These are phyloP conservation scores for Mycosphaerella sp. DNA, from an alignment of 2,329 filamentous ascomycete species.

Conservation along the genomic window DNA sequence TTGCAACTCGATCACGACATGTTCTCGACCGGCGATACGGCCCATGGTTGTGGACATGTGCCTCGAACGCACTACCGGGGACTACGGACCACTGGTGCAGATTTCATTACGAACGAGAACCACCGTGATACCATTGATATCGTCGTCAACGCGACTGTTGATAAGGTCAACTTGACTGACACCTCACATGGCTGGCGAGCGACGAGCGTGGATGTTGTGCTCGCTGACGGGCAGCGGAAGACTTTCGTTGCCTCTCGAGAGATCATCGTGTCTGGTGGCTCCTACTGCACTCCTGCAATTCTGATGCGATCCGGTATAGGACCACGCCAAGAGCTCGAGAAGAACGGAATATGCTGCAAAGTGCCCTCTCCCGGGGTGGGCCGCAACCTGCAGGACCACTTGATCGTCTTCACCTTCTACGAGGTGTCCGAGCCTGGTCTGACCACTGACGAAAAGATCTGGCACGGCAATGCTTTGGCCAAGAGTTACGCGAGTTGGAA, in stretches of 20 bases:
- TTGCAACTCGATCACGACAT: conserved; percentile 23
- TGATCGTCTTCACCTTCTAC: conserved; percentile 48
- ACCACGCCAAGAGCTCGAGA: conserved; percentile 35
- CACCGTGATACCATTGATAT: conserved; percentile 43
- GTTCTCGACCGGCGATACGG: conserved; percentile 38
- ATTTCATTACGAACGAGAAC: conserved; percentile 43
- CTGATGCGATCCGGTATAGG: conserved; percentile 52
- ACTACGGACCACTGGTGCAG: conserved; percentile 47
- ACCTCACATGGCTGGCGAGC: conserved; percentile 47
- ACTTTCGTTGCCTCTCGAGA: conserved; percentile 26
- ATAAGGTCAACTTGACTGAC: conserved; percentile 55
- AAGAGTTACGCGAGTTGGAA: conserved; percentile 53
- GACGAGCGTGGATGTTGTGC: conserved; percentile 37
- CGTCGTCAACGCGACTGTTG: conserved; percentile 40
- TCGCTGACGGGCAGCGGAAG: conserved; percentile 35
- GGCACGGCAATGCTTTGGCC: conserved; percentile 43
- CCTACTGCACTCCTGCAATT: conserved; percentile 48
- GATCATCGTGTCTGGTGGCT: conserved; percentile 39
- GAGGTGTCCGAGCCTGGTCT: conserved; percentile 39
- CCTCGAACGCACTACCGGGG: conserved; percentile 49
- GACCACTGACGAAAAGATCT: conserved; percentile 51
- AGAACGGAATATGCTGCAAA: conserved; percentile 40
- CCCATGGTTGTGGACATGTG: conserved; percentile 52
- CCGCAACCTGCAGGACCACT: conserved; percentile 36
- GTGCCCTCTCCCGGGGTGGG: conserved; percentile 48